These are phyloP conservation scores for Alnus rubra DNA, from an alignment of 306 rosid species.

Conservation along the genomic window DNA sequence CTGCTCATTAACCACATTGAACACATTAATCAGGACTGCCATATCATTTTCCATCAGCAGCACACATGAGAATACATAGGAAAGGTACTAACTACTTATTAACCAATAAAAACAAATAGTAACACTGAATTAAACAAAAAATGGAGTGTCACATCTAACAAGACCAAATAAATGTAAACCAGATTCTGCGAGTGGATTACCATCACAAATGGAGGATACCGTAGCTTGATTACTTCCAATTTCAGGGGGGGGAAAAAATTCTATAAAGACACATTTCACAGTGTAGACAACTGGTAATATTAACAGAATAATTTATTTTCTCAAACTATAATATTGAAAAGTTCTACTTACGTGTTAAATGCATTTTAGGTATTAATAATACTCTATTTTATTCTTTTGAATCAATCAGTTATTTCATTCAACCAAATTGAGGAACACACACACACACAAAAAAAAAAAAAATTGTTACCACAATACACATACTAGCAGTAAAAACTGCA, in stretches of 20 bases:
- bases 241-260: neutral
- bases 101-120: too few relatives aligned
- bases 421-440: too few relatives aligned
- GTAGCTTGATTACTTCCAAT: neutral
- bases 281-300: neutral
- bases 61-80: neutral
- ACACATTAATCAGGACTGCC: slow-evolving; percentile 15
- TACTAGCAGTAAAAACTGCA: too few relatives aligned
- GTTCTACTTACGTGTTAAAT: neutral
- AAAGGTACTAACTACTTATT: neutral
- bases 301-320: neutral
- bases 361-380: neutral
- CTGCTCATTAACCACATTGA: slow-evolving; percentile 45
- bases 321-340: neutral
- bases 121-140: neutral
- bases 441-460: too few relatives aligned
- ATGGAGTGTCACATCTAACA: neutral
- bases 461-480: neutral
- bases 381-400: too few relatives aligned
- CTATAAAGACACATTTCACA: neutral
- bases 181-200: neutral
- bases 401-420: neutral
- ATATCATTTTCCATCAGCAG: neutral
- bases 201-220: neutral
- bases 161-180: neutral